Conservation (phyloP, 2,329 filamentous ascomycete species). For the Chrysosporium queenslandicum region DNA sequence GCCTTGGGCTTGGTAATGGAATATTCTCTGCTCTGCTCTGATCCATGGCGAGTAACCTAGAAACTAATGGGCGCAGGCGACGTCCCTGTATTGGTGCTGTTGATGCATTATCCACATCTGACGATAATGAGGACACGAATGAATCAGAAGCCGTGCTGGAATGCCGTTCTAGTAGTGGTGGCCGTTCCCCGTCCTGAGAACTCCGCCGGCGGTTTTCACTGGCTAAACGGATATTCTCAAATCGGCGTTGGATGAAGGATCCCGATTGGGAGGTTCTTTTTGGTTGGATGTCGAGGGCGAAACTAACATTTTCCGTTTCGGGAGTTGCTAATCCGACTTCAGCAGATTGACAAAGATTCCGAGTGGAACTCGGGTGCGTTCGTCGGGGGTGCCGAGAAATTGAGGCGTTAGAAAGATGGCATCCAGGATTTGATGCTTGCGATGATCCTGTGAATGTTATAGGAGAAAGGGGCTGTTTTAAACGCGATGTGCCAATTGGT, state of each 20-base stretch:
- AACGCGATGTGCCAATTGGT: slow-evolving; percentile 16
- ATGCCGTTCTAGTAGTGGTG: slow-evolving; percentile 16
- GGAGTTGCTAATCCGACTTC: slow-evolving; percentile 34
- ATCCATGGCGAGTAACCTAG: slow-evolving; percentile 11
- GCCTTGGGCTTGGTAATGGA: slow-evolving; percentile 83
- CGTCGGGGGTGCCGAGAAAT: slow-evolving; percentile 34
- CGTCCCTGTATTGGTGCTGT: slow-evolving; percentile 14
- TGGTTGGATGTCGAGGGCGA: slow-evolving; percentile 14
- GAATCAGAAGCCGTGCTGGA: slow-evolving; percentile 5
- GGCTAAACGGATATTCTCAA: background rate
- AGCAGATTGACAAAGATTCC: slow-evolving; percentile 12
- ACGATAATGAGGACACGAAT: background rate
- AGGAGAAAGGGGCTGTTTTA: slow-evolving; percentile 43
- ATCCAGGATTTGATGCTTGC: slow-evolving; percentile 33
- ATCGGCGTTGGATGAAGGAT: background rate
- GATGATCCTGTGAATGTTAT: slow-evolving; percentile 47
- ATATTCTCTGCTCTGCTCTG: slow-evolving; percentile 51
- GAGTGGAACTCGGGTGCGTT: slow-evolving; percentile 18
- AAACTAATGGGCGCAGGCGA: slow-evolving; percentile 32
- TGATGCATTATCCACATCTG: background rate
- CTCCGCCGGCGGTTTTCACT: background rate
- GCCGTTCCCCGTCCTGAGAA: slow-evolving; percentile 11
- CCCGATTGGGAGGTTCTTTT: background rate
- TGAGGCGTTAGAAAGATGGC: slow-evolving; percentile 38
- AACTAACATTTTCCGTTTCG: slow-evolving; percentile 30